These are phyloP conservation scores for Chaetothyriales sp. DNA, from an alignment of 2,329 filamentous ascomycete species.

Conservation along the genomic window DNA sequence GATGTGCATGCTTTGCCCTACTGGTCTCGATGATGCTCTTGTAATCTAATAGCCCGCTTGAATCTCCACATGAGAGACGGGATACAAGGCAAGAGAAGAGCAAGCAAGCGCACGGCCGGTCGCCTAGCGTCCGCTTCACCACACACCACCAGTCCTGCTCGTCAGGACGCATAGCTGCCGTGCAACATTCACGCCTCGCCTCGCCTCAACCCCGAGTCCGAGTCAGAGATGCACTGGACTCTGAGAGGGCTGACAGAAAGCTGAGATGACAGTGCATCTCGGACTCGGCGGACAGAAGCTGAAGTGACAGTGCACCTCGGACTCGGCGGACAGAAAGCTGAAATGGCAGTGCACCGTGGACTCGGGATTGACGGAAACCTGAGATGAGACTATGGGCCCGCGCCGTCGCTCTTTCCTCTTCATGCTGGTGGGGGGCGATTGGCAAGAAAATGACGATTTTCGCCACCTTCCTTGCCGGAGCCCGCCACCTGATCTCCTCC, in stretches of 20 bases:
- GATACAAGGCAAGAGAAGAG: constrained; percentile 61
- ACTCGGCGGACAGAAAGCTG: background rate
- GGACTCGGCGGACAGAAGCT: too few species aligned
- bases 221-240: background rate
- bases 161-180: constrained; percentile 27
- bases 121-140: constrained; percentile 19
- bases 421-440: background rate
- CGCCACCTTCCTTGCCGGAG: constrained; percentile 9
- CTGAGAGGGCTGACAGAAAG: background rate
- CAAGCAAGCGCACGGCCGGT: constrained; percentile 9
- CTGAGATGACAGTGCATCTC: too few species aligned
- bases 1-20: constrained; percentile 34
- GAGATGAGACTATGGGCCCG: background rate
- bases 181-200: constrained; percentile 23
- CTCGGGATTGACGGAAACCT: background rate
- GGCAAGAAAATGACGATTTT: background rate
- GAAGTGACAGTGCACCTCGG: too few species aligned
- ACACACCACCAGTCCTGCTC: constrained; percentile 23
- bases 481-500: constrained; percentile 13
- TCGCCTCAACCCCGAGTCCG: background rate
- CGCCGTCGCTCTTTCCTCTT: background rate
- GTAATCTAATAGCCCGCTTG: constrained; percentile 57
- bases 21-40: constrained; percentile 35
- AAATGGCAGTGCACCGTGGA: too few species aligned
- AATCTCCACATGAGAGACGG: constrained; percentile 40